Conservation (phyloP, 352 stramenopile species). For the Phytopythium aichiense region DNA sequence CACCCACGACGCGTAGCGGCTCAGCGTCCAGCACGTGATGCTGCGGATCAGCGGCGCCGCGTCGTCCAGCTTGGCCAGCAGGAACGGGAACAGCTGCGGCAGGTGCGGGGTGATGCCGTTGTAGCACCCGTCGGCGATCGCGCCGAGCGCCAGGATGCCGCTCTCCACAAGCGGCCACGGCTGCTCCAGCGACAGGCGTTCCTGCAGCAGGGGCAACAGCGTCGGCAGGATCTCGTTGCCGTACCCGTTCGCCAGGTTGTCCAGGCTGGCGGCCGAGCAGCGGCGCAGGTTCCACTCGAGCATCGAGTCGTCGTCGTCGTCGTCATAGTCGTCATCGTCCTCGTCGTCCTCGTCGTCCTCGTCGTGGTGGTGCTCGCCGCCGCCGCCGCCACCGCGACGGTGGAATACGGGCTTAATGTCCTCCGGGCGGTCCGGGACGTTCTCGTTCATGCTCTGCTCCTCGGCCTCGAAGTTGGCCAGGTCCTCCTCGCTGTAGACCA, state of each 20-base stretch:
- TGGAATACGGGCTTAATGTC: constrained; percentile 90
- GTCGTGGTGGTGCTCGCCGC: constrained; percentile 22
- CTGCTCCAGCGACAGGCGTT: constrained; percentile 86
- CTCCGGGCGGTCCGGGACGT: constrained; percentile 87
- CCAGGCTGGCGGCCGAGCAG: constrained; percentile 92
- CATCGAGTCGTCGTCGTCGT: constrained; percentile 90
- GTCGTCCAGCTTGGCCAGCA: constrained; percentile 91
- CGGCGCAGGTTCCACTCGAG: constrained; percentile 96
- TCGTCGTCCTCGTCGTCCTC: constrained; percentile 70
- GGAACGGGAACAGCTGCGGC: constrained; percentile 91
- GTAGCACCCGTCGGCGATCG: constrained; percentile 93
- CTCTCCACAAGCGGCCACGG: constrained; percentile 94
- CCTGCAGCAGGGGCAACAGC: constrained; percentile 89
- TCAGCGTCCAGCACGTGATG: constrained; percentile 95
- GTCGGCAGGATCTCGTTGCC: constrained; percentile 92
- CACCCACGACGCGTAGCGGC: constrained; percentile 90
- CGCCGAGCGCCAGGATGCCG: constrained; percentile 93
- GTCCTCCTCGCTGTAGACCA: constrained; percentile 95
- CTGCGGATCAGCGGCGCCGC: constrained; percentile 87
- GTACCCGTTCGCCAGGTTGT: constrained; percentile 92
- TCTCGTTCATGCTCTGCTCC: constrained; percentile 82
- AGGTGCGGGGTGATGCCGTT: constrained; percentile 92
- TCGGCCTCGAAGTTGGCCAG: constrained; percentile 89
- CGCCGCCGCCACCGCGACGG: constrained; percentile 34
- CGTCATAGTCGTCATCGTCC: constrained; percentile 88